Evolutionary conservation across 352 stramenopile species (phyloP), one percentile per base, ranked within the genome.

Genomic region (Saprolegnia parasitica): DNA sequence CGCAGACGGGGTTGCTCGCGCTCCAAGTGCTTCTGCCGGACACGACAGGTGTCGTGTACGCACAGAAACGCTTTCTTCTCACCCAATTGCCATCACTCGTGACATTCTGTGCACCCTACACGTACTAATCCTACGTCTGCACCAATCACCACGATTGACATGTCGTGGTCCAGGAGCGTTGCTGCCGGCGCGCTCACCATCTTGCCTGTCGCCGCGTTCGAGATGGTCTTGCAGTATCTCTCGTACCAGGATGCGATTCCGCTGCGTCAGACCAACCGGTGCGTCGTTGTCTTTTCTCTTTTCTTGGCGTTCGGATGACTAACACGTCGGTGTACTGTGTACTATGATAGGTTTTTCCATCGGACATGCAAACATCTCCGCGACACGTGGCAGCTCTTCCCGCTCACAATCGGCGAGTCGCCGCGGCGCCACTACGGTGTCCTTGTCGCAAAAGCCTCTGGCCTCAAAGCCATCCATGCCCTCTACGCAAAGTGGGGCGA

Each of bases 401-500:
- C 82, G 20, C 50, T 90, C 5, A 55, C 49, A 0, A 70, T 73
- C 15, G 82, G 82, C 6, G 54, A 52, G 15, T 24, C 72, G 1
- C 74, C 77, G 4, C 42, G 76, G 11, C 74, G 58, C 1, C 80
- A 77, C 32, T 80, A 86, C 57, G 79, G 81, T 21, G 64, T 63
- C 32, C 56, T 81, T 8, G 72, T 84, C 6, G 56, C 66, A 4
- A 65, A 49, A 10, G 77, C 82, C 9, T 84, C 82, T 1, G 82
- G 82, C 0, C 72, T 86, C 0, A 63, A 77, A 16, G 76, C 74
- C 16, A 78, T 88, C 23, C 61, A 76, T 20, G 82, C 88, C 65
- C 66, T 74, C 6, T 90, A 88, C 40, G 64, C 80, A 5, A 85
- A 85, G 50, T 90, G 81, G 79, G 82, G 81, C 9, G 32, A 86